These are phyloP conservation scores for Endocarpon pusillum DNA, from an alignment of 495 filamentous ascomycete genomes.

Conservation along the genomic window DNA sequence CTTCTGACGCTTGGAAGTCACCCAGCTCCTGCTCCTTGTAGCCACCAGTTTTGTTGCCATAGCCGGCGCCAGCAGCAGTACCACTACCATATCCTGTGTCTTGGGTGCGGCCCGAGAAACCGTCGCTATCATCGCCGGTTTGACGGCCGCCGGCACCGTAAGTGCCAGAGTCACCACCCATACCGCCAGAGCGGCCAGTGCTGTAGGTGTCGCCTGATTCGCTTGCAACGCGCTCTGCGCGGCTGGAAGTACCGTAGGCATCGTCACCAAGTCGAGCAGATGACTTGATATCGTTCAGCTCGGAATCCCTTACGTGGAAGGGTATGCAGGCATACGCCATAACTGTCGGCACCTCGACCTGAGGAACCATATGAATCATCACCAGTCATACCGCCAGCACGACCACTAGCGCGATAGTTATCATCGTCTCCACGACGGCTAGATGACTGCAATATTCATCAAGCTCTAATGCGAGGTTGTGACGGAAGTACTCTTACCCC, in stretches of 20 bases:
- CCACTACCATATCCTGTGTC: constrained; percentile 12
- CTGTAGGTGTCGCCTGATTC: constrained; percentile 8
- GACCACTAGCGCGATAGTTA: constrained; percentile 6
- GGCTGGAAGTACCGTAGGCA: constrained; percentile 3
- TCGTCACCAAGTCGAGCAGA: constrained; percentile 6
- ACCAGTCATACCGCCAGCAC: constrained; percentile 5
- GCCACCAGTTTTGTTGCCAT: constrained; percentile 19
- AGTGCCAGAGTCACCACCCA: constrained; percentile 6
- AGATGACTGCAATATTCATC: constrained; percentile 4
- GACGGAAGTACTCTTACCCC: neutral
- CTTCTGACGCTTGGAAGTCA: constrained; percentile 9
- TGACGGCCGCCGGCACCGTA: constrained; percentile 6
- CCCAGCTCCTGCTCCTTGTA: constrained; percentile 5
- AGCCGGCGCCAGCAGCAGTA: constrained; percentile 13
- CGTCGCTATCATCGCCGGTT: constrained; percentile 11
- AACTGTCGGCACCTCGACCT: neutral
- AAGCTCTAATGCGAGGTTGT: no score
- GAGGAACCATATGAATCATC: constrained; percentile 2
- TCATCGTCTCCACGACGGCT: constrained; percentile 7
- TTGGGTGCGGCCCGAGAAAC: constrained; percentile 8
- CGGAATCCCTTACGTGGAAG: neutral
- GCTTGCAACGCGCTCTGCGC: no score
- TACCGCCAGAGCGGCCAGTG: constrained; percentile 5
- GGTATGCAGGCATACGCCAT: neutral
- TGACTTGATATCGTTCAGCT: constrained; percentile 4